These are phyloP conservation scores for Penicillium sp. DNA, from an alignment of 2,329 filamentous ascomycete species.

Conservation along the genomic window DNA sequence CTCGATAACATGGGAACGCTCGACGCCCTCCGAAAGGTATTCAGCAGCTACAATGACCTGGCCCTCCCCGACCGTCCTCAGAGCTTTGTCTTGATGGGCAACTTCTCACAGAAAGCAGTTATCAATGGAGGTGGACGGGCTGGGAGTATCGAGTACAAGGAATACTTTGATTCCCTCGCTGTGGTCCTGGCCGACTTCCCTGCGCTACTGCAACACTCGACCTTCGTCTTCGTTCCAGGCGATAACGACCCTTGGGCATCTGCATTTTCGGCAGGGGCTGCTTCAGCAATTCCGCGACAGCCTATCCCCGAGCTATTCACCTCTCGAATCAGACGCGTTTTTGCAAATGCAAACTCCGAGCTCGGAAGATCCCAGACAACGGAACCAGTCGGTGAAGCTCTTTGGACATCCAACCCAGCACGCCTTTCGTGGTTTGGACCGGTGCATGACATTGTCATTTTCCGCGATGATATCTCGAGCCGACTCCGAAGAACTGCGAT, in stretches of 20 bases:
- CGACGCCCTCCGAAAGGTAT: constrained; percentile 74
- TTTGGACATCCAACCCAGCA: constrained; percentile 88
- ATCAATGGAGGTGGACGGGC: constrained; percentile 67
- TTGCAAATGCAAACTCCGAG: constrained; percentile 74
- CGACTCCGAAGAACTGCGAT: constrained; percentile 76
- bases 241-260: constrained; percentile 98
- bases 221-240: constrained; percentile 89
- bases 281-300: constrained; percentile 47
- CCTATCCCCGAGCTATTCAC: constrained; percentile 86
- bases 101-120: constrained; percentile 65
- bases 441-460: constrained; percentile 79
- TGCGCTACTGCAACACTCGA: constrained; percentile 70
- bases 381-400: constrained; percentile 64
- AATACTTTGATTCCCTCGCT: constrained; percentile 87
- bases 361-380: constrained; percentile 51
- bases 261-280: constrained; percentile 60
- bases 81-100: constrained; percentile 79
- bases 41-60: constrained; percentile 69
- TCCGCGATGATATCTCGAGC: constrained; percentile 81
- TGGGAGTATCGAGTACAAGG: constrained; percentile 93
- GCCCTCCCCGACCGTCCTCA: constrained; percentile 66
- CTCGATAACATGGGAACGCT: constrained; percentile 81
- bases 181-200: constrained; percentile 80
- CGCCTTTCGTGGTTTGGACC: constrained; percentile 83
- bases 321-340: constrained; percentile 75